Conservation (phyloP, 306 rosid genomes). For the Cicer judaicum region DNA sequence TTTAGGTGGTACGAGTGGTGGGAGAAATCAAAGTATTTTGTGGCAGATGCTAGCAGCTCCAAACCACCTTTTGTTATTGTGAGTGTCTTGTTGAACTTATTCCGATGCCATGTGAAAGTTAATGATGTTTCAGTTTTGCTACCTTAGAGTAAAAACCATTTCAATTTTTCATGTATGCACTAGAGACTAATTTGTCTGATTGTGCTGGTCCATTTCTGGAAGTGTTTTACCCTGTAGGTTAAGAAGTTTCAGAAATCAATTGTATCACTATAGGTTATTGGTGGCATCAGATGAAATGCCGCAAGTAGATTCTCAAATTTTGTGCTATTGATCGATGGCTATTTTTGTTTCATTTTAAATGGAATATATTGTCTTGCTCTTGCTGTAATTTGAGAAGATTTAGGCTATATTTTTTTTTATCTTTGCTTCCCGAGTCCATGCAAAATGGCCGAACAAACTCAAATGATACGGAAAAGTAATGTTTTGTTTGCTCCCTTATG, state of each 20-base stretch:
- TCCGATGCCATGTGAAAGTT: conserved; percentile 15
- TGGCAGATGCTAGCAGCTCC: conserved; percentile 83
- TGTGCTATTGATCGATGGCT: not conserved
- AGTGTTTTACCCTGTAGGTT: conserved; percentile 7
- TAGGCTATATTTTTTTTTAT: not conserved
- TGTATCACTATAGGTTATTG: not conserved
- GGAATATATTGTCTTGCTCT: conserved; percentile 21
- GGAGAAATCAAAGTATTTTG: conserved; percentile 81
- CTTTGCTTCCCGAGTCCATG: not conserved
- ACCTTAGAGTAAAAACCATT: not conserved
- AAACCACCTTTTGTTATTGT: conserved; percentile 88
- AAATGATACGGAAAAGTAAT: not conserved
- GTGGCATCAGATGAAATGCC: conserved; percentile 9
- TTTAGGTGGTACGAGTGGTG: conserved; percentile 96
- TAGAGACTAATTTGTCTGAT: not conserved
- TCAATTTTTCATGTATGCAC: not conserved
- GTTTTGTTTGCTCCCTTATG: conserved; percentile 8
- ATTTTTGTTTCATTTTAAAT: conserved; percentile 21
- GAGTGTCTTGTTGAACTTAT: conserved; percentile 50
- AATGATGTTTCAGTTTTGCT: conserved; percentile 11
- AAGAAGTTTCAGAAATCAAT: conserved; percentile 26
- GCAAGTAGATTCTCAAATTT: conserved; percentile 21
- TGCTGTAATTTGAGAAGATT: conserved; percentile 32
- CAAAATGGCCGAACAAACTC: conserved; percentile 26
- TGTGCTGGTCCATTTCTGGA: not conserved